Evolutionary conservation across 345 rosid genomes (phyloP).

Genomic region (Psidium guajava): DNA sequence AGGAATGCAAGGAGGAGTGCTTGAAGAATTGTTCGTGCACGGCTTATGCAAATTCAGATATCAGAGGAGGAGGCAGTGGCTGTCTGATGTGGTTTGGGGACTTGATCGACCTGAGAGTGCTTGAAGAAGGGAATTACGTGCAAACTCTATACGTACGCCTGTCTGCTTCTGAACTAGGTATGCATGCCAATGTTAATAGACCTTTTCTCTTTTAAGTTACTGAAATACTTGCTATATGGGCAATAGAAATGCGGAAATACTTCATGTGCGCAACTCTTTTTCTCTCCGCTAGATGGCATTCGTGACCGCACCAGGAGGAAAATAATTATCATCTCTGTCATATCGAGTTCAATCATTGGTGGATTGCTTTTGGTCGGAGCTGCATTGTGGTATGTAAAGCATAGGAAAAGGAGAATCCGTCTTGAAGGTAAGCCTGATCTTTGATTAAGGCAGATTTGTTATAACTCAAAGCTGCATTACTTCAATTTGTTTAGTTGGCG

Average conservation of each 20-base stretch:
- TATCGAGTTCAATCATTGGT: not conserved
- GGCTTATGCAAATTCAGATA: slow-evolving; percentile 9
- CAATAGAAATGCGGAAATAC: not conserved
- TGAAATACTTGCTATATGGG: not conserved
- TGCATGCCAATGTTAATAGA: not conserved
- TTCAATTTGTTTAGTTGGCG: not conserved
- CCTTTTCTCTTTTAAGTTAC: not conserved
- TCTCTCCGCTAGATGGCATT: not conserved
- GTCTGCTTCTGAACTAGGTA: slow-evolving; percentile 14
- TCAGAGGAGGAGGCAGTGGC: slow-evolving; percentile 22
- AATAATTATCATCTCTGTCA: not conserved
- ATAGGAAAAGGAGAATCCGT: not conserved
- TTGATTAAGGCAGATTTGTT: not conserved
- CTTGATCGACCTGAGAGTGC: slow-evolving; percentile 10
- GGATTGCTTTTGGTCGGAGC: not conserved
- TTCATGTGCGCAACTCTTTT: not conserved
- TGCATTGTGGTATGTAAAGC: not conserved
- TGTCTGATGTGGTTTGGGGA: slow-evolving; percentile 28
- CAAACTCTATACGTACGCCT: slow-evolving; percentile 14
- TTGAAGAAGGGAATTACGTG: not conserved
- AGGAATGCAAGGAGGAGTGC: slow-evolving; percentile 10
- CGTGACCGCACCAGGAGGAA: not conserved
- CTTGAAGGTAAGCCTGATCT: not conserved
- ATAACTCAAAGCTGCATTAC: not conserved
- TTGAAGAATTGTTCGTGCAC: slow-evolving; percentile 16